A percentile compares a stretch with the other conserved stretches of the same genome.
These are phyloP conservation scores for Aureobasidium sp. DNA, from an alignment of 2,329 filamentous ascomycete species.

Conservation along the genomic window DNA sequence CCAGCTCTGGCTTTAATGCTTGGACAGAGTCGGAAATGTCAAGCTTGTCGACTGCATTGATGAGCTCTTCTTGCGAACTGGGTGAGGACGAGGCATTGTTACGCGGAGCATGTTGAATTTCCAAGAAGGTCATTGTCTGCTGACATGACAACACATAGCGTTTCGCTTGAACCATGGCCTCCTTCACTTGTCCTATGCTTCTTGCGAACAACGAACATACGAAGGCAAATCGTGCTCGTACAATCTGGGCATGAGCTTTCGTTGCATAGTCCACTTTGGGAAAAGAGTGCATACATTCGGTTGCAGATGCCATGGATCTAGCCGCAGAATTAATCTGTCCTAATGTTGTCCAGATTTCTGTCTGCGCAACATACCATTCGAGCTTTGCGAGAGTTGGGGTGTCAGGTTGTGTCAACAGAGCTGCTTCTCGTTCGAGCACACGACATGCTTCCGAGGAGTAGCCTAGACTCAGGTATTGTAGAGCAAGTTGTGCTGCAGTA, in stretches of 20 bases:
- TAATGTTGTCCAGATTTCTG: not conserved
- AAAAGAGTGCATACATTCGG: not conserved
- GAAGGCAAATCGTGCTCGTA: not conserved
- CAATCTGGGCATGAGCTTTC: not conserved
- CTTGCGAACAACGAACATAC: not conserved
- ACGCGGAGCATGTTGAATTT: conserved; percentile 23
- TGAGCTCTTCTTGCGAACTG: not conserved
- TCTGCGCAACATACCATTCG: conserved; percentile 39
- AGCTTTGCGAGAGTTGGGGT: conserved; percentile 42
- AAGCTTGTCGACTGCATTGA: not conserved
- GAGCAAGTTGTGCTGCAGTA: conserved; percentile 33
- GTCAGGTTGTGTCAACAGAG: conserved; percentile 36
- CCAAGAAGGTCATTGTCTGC: conserved; percentile 1
- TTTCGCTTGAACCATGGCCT: conserved; percentile 4
- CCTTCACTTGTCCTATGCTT: not conserved
- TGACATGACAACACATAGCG: conserved; percentile 7
- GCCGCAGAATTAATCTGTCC: not conserved
- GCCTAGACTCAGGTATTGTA: conserved; percentile 54
- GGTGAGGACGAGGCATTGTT: too few species aligned
- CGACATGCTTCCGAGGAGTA: conserved; percentile 53
- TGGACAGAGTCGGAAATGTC: not conserved
- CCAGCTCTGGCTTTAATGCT: not conserved
- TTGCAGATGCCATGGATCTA: not conserved
- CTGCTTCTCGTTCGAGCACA: conserved; percentile 53
- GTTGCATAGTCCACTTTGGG: not conserved